Conservation (phyloP, 2,329 filamentous ascomycete species). For the Neoascochyta sp. region DNA sequence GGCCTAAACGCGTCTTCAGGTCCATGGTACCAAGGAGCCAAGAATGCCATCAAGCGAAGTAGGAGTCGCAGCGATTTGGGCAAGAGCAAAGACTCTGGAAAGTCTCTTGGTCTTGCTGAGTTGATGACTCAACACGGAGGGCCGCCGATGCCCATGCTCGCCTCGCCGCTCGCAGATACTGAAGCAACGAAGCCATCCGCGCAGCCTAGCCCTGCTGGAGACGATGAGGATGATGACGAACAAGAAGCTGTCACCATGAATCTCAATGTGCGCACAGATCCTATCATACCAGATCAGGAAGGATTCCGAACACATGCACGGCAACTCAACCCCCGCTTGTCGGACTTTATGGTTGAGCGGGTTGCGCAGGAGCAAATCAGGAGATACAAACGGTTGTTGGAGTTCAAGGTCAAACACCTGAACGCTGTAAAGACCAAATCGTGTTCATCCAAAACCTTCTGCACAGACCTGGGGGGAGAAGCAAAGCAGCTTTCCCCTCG, state of each 20-base stretch:
- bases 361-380: conserved; percentile 77
- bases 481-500: conserved; percentile 59
- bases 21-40: conserved; percentile 39
- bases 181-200: conserved; percentile 34
- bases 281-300: conserved; percentile 66
- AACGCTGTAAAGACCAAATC: conserved; percentile 53
- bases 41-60: conserved; percentile 47
- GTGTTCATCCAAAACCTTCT: conserved; percentile 62
- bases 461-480: conserved; percentile 64
- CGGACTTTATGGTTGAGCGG: conserved; percentile 68
- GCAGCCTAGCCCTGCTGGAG: conserved; percentile 34
- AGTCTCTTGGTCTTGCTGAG: conserved; percentile 48
- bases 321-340: conserved; percentile 69
- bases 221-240: conserved; percentile 44
- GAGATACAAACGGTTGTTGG: conserved; percentile 74
- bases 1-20: conserved; percentile 29
- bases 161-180: conserved; percentile 43
- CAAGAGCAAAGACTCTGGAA: conserved; percentile 23
- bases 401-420: conserved; percentile 66
- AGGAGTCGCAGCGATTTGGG: conserved; percentile 58
- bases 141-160: conserved; percentile 55
- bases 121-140: conserved; percentile 57
- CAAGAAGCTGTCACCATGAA: conserved; percentile 59
- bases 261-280: conserved; percentile 59
- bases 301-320: conserved; percentile 75